Evolutionary conservation across 768 basidiomycete genomes (phyloP).

Genomic region (Mycena rebaudengoi): DNA sequence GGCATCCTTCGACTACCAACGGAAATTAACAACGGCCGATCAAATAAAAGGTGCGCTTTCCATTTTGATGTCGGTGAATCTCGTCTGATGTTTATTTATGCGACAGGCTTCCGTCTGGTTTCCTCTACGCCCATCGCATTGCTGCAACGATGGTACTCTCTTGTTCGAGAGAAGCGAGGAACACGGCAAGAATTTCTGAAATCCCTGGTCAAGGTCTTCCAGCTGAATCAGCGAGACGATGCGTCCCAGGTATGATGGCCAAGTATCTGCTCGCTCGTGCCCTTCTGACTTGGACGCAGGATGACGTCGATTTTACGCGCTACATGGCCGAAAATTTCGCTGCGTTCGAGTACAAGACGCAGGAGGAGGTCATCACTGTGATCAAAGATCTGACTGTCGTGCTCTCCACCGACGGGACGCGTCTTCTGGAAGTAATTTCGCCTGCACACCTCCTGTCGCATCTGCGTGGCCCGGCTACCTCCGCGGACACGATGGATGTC

Average conservation of each 20-base stretch:
- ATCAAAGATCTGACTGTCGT: slow-evolving; percentile 80
- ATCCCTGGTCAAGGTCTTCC: slow-evolving; percentile 82
- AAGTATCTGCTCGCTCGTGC: neutral
- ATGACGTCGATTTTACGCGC: slow-evolving; percentile 85
- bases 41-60: slow-evolving; percentile 60
- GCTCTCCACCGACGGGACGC: slow-evolving; percentile 83
- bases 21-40: slow-evolving; percentile 52
- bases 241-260: slow-evolving; percentile 61
- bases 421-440: slow-evolving; percentile 77
- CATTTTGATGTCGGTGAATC: neutral
- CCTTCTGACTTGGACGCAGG: slow-evolving; percentile 47
- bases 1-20: slow-evolving; percentile 87
- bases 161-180: slow-evolving; percentile 90
- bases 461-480: slow-evolving; percentile 47
- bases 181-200: slow-evolving; percentile 89
- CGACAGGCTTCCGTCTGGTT: slow-evolving; percentile 71
- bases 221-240: slow-evolving; percentile 66
- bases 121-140: slow-evolving; percentile 75
- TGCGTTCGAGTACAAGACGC: slow-evolving; percentile 92
- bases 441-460: slow-evolving; percentile 76
- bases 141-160: slow-evolving; percentile 89
- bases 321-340: slow-evolving; percentile 97
- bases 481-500: slow-evolving; percentile 18
- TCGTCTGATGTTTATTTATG: slow-evolving; percentile 6
- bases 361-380: slow-evolving; percentile 90